Evolutionary conservation across 768 basidiomycete genomes (phyloP).

Genomic region (Saitozyma podzolica): DNA sequence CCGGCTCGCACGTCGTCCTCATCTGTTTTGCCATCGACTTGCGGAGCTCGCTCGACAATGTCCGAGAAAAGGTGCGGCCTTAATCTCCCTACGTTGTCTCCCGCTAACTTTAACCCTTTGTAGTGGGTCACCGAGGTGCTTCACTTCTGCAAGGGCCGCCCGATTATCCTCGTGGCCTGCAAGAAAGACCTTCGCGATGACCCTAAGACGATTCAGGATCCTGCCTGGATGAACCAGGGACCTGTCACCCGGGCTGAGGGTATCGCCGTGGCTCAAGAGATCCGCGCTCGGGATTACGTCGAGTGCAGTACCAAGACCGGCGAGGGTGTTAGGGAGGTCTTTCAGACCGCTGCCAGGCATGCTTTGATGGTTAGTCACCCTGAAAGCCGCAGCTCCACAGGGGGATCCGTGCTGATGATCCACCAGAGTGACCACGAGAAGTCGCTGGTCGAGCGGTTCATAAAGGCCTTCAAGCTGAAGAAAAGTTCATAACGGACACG

Average conservation of each 20-base stretch:
- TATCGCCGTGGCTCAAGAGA: constrained; percentile 92
- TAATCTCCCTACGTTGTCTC: neutral
- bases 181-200: constrained; percentile 98
- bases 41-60: constrained; percentile 97
- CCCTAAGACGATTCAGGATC: constrained; percentile 86
- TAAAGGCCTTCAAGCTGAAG: too few relatives aligned
- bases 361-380: constrained; percentile 60
- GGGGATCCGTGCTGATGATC: too few relatives aligned
- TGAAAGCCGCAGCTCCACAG: neutral
- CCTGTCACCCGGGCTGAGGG: constrained; percentile 74
- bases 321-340: constrained; percentile 96
- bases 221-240: constrained; percentile 88
- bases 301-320: constrained; percentile 97
- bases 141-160: constrained; percentile 92
- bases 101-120: neutral
- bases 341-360: constrained; percentile 93
- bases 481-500: too few relatives aligned
- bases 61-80: constrained; percentile 87
- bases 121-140: constrained; percentile 99
- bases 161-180: constrained; percentile 96
- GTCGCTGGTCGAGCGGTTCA: too few relatives aligned
- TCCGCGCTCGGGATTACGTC: constrained; percentile 92
- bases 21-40: constrained; percentile 99
- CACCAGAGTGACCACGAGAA: too few relatives aligned
- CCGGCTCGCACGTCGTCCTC: constrained; percentile 99